phyloP scores from a whole-genome alignment of 2,329 filamentous ascomycete genomes.

The Penicillium expansum region DNA sequence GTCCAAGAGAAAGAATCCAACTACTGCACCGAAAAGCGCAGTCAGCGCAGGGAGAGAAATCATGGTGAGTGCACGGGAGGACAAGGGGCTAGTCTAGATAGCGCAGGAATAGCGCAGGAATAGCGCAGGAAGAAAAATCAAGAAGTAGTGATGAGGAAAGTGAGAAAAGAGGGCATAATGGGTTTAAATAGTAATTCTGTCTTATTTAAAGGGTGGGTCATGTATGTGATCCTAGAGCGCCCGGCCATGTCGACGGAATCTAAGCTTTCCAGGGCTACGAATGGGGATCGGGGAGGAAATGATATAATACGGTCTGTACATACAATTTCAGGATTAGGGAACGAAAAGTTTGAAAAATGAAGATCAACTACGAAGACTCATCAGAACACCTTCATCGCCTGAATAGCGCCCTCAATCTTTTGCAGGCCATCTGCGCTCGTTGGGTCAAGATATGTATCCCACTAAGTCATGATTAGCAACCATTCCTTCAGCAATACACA shows the following conservation, averaged over 20 bases:
- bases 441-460: background rate
- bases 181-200: background rate
- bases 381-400: background rate
- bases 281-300: background rate
- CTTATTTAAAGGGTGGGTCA: background rate
- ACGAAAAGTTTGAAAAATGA: background rate
- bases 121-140: background rate
- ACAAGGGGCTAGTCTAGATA: background rate
- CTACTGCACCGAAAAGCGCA: background rate
- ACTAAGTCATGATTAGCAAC: background rate
- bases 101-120: background rate
- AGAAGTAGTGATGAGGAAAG: background rate
- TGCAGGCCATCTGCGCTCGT: background rate
- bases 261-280: background rate
- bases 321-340: background rate
- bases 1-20: background rate
- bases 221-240: background rate
- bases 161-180: background rate
- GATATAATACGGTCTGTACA: background rate
- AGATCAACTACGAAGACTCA: background rate
- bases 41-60: background rate
- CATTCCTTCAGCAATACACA: background rate
- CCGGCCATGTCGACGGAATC: background rate
- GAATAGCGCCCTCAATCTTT: constrained; percentile 2
- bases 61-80: background rate